Base-by-base conservation (phyloP, 352 stramenopile species). In the Phytophthora cryptogea region DNA sequence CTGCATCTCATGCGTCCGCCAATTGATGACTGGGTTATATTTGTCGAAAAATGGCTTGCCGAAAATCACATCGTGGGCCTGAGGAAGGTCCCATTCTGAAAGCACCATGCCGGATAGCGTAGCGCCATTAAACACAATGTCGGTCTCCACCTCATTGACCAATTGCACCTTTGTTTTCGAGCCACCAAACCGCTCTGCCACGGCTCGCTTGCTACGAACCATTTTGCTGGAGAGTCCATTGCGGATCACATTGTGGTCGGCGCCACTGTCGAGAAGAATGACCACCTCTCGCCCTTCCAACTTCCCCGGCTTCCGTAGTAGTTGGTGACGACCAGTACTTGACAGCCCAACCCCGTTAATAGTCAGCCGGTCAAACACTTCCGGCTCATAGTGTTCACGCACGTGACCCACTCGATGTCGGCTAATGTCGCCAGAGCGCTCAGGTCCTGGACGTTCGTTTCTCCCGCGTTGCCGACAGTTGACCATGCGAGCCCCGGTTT, bases 1-100 rank as follows among this genome's bases (percentile, higher is more conserved):
- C 5, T 11, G 23, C 2, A 63, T 26, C 8, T 53, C 60, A 35
- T 68, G 53, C 16, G 60, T 54, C 2, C 53, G 45, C 52, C 45
- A 54, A 51, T 63, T 9, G 9, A 68, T 54, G 20, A 4, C 7
- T 0, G 47, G 60, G 8, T 68, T 53, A 11, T 45, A 59, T 0
- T 37, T n/a, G n/a, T 0, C 2, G 28, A 50, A 31, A 68, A 54
- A 68, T 2, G 59, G 59, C 42, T 63, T 62, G 11, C 53, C 53
- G 1, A 63, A 55, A 45, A 55, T 59, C 14, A 54, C 17, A 17
- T 63, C 46, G 31, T 61, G 44, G 0, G 37, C 36, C 0, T 7
- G 7, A 8, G 39, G 37, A 7, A 63, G 7, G 13, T 46, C 23
- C 55, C 55, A 63, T 11, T 63, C 55, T 20, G 40, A 57, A 9